These are phyloP conservation scores for Pichia californica DNA, from an alignment of 805 yeast genomes.

Conservation along the genomic window DNA sequence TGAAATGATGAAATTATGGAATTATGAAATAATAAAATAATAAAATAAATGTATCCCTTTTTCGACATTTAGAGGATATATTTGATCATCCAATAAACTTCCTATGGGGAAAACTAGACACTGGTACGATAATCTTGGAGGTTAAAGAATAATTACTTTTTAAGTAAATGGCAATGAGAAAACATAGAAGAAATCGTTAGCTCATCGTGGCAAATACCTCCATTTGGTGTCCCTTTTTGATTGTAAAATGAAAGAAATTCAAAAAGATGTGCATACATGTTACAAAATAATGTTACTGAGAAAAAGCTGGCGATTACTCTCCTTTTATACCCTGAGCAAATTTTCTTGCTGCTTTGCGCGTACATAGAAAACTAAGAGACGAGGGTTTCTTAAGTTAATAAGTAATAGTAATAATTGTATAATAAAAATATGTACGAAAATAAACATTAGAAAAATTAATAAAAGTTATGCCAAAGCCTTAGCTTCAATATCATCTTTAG, in stretches of 20 bases:
- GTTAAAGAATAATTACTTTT: conserved; percentile 29
- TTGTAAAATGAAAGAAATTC: conserved; percentile 30
- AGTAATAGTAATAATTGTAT: no score
- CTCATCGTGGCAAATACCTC: conserved; percentile 70
- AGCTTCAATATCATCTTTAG: conserved; percentile 9
- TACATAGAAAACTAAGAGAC: no score
- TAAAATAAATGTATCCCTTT: conserved; percentile 28
- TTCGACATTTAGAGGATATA: conserved; percentile 59
- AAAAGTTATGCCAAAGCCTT: conserved; percentile 8
- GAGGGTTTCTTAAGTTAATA: conserved; percentile 1
- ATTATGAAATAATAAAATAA: not conserved
- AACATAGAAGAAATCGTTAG: conserved; percentile 54
- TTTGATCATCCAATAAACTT: conserved; percentile 48
- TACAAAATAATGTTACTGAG: no score
- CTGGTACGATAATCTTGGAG: conserved; percentile 42
- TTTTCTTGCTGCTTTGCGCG: no score
- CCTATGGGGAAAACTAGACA: conserved; percentile 42
- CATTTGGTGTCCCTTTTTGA: conserved; percentile 45
- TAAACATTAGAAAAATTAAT: conserved; percentile 22
- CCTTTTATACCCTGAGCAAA: conserved; percentile 2
- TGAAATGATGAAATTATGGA: not conserved
- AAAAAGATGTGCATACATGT: not conserved
- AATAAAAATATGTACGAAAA: not conserved
- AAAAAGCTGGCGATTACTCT: not conserved
- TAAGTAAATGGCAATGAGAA: conserved; percentile 54